Conservation (phyloP, 2,329 filamentous ascomycete species). For the Ascochyta pisi region DNA sequence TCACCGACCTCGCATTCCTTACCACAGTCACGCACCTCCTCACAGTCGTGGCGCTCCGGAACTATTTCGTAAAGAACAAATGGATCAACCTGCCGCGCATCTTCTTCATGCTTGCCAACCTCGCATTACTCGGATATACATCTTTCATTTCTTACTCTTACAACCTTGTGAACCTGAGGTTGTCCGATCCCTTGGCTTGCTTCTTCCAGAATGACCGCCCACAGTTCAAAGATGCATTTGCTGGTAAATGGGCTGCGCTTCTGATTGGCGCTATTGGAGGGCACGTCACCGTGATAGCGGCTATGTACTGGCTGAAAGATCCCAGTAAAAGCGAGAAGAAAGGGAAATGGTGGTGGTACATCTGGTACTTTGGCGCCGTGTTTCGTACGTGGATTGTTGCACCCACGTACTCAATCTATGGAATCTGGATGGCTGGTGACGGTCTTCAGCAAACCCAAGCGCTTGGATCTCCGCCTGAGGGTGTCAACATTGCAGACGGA, state of each 20-base stretch:
- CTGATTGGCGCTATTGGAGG: conserved; percentile 41
- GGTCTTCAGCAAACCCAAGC: conserved; percentile 35
- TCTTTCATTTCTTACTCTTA: conserved; percentile 42
- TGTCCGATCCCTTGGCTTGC: conserved; percentile 32
- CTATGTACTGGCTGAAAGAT: conserved; percentile 39
- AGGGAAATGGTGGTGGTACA: conserved; percentile 26
- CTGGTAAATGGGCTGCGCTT: conserved; percentile 36
- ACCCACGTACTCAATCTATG: conserved; percentile 39
- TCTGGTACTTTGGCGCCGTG: conserved; percentile 32
- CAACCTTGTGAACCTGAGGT: conserved; percentile 27
- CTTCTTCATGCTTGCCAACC: conserved; percentile 42
- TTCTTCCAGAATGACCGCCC: conserved; percentile 37
- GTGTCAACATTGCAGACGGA: conserved; percentile 26
- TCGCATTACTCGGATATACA: conserved; percentile 39
- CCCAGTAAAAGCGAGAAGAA: conserved; percentile 14
- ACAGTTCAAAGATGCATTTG: conserved; percentile 30
- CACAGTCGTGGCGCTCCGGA: conserved; percentile 34
- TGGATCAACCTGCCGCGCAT: conserved; percentile 44
- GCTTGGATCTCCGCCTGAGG: conserved; percentile 25
- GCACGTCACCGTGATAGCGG: conserved; percentile 37
- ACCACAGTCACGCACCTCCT: conserved; percentile 42
- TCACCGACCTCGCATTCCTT: conserved; percentile 39
- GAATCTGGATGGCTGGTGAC: conserved; percentile 34
- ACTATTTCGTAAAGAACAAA: conserved; percentile 42
- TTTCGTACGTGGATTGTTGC: conserved; percentile 43